Base-by-base conservation (phyloP, 1,139 yeast genomes). In the Yamadazyma mexicana region DNA sequence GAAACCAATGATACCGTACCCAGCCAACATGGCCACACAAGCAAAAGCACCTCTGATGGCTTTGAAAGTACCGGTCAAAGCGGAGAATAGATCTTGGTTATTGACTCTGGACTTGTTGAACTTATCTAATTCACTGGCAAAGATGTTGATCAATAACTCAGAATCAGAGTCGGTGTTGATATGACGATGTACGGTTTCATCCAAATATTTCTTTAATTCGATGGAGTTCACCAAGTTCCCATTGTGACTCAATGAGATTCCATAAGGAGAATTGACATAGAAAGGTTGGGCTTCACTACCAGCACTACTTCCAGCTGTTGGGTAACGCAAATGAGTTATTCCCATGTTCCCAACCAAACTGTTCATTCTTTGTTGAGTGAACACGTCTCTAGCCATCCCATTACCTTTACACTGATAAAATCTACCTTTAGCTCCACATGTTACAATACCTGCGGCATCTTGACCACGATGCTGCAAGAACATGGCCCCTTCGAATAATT, bases 371-470 rank as follows among this genome's bases (percentile, higher is more conserved):
- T 72, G 69, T 58, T 83, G 87, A 36, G 96, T 89, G 77, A 92
- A 92, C 27, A 92, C 98, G 58, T 92, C 98, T 55, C 95, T 79
- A 42, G 96, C 98, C 97, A 94, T 88, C 48, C 99, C 99, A 62
- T 89, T 92, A 51, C 99, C 99, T 67, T 92, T 92, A 66, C 98
- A 92, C 67, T 92, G 98, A 68, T 88, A 91, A 43, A 94, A 76
- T 44, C 98, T 76, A 49, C 98, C 99, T 49, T 91, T 81, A 37
- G 87, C 72, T 38, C 97, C 98, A 64, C 97, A 89, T 10, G 98
- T 94, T 31, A 88, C 94, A 44, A 92, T 91, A 48, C 99, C 99
- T n/a, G 98, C 97, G 10, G 99, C 99, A 62, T 92, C 99, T 66
- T 92, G 99, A 34, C 99, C 99, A 58, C 99, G 79, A 61, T 92